These are phyloP conservation scores for Naganishia vishniacii DNA, from an alignment of 768 basidiomycete genomes.

Conservation along the genomic window DNA sequence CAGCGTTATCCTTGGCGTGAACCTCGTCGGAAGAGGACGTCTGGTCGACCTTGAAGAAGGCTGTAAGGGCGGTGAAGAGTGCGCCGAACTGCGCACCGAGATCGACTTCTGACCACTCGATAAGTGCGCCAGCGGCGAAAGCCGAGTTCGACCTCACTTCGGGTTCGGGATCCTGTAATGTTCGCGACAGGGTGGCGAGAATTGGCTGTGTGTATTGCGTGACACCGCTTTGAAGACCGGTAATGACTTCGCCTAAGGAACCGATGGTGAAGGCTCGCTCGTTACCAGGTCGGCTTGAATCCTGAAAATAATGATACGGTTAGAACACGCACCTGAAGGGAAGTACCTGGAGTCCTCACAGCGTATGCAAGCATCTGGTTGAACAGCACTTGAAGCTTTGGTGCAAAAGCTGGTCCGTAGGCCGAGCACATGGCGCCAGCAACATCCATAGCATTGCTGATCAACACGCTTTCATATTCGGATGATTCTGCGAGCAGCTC, in stretches of 20 bases:
- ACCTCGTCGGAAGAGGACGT: slow-evolving; percentile 62
- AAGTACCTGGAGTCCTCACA: background rate
- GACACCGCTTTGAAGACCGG: slow-evolving; percentile 78
- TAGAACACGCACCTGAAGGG: background rate
- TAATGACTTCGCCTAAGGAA: slow-evolving; percentile 88
- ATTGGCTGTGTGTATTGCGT: slow-evolving; percentile 73
- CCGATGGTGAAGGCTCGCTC: slow-evolving; percentile 92
- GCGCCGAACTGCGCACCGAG: slow-evolving; percentile 72
- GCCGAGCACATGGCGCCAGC: slow-evolving; percentile 80
- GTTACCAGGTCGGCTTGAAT: slow-evolving; percentile 75
- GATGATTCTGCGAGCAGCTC: slow-evolving; percentile 57
- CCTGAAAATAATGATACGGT: slow-evolving; percentile 38
- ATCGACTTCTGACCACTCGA: slow-evolving; percentile 78
- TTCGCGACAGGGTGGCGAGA: slow-evolving; percentile 75
- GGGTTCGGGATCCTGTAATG: slow-evolving; percentile 74
- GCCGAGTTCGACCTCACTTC: slow-evolving; percentile 96
- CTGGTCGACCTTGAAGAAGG: slow-evolving; percentile 65
- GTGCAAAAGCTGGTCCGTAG: slow-evolving; percentile 76
- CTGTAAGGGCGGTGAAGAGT: slow-evolving; percentile 71
- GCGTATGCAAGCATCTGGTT: slow-evolving; percentile 21
- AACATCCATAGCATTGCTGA: slow-evolving; percentile 88
- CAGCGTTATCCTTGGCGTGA: slow-evolving; percentile 94
- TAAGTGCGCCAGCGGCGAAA: slow-evolving; percentile 83
- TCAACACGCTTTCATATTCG: slow-evolving; percentile 92
- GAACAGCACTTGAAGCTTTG: slow-evolving; percentile 59